Conservation (phyloP, 371 early-diverging fungal species). For the Thermomucor indicae-seudaticae region DNA sequence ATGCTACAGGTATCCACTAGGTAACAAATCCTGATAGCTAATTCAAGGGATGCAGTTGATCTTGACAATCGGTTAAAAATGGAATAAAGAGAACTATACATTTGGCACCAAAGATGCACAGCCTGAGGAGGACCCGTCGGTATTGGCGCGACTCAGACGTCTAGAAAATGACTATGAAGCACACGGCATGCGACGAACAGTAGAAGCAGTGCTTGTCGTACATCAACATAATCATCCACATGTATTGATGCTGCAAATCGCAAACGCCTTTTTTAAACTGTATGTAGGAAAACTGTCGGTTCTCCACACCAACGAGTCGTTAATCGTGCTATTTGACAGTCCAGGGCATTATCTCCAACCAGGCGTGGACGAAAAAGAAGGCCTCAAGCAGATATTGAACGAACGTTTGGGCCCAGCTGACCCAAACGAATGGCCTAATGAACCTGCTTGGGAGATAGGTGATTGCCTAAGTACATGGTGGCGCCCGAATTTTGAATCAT, state of each 20-base stretch:
- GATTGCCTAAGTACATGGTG: slow-evolving; percentile 75
- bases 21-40: background rate
- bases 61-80: background rate
- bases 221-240: slow-evolving; percentile 85
- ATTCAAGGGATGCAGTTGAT: background rate
- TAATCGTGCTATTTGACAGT: slow-evolving; percentile 25
- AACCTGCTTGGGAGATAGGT: slow-evolving; percentile 67
- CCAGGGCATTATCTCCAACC: slow-evolving; percentile 74
- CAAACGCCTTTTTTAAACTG: slow-evolving; percentile 73
- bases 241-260: slow-evolving; percentile 75
- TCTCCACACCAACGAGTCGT: too few relatives aligned
- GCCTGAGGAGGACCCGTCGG: slow-evolving; percentile 71
- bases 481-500: slow-evolving; percentile 76
- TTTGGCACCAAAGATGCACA: slow-evolving; percentile 76
- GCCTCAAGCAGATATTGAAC: slow-evolving; percentile 59
- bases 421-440: slow-evolving; percentile 21
- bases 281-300: slow-evolving; percentile 16
- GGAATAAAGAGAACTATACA: slow-evolving; percentile 51
- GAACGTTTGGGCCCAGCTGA: slow-evolving; percentile 44
- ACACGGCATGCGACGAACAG: slow-evolving; percentile 67
- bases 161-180: slow-evolving; percentile 63
- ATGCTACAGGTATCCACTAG: slow-evolving; percentile 13
- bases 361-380: slow-evolving; percentile 69
- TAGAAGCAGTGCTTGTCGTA: slow-evolving; percentile 75
- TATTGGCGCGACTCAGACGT: slow-evolving; percentile 58